Base-by-base conservation (phyloP, 495 filamentous ascomycete genomes). In the Penicillium turbatum region DNA sequence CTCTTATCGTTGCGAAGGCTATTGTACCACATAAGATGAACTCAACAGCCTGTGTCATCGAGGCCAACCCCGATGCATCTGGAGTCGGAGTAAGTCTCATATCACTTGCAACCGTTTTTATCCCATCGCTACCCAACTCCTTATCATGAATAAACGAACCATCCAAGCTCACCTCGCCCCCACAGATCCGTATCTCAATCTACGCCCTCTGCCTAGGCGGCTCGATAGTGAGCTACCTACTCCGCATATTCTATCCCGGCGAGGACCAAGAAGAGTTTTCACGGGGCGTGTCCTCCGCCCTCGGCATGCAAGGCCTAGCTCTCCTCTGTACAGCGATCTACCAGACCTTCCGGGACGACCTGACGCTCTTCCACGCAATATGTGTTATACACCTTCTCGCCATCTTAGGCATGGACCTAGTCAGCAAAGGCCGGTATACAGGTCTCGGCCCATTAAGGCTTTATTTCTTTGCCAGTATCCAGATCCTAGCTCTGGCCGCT, bases 301-400 rank as follows among this genome's bases (percentile, higher is more conserved):
- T 60, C 11, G 57, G 57, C 24, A 50, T 60, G 38, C 57, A 60
- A 56, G 57, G 57, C 12, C 48, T 60, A 10, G 57, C 57, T 7
- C 39, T 60, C 29, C 57, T 60, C 32, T 60, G 57, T 35, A 60
- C 57, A 34, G 57, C 57, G 34, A 60, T 60, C 11, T 60, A 60
- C 43, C 57, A 60, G 27, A 60, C 57, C 16, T 31, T 60, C 17
- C 53, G 43, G 42, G 51, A 24, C n/a, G 53, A 60, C 1, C 38
- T 60, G 10, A 56, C 57, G 8, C 57, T 60, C 27, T 60, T 60
- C 53, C 57, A 60, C 34, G 57, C 53, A 24, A 60, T 60, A 32
- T 60, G 57, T 16, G 57, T 60, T 31, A 31, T 60, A 9, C 57
- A 60, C 17, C 48, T 60, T 5, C 57, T 60, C 5, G 53, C 57